A percentile compares a stretch with the other conserved stretches of the same genome.
These are phyloP conservation scores for Umbilicus rupestris DNA, from an alignment of 164 flowering plant species.

Conservation along the genomic window DNA sequence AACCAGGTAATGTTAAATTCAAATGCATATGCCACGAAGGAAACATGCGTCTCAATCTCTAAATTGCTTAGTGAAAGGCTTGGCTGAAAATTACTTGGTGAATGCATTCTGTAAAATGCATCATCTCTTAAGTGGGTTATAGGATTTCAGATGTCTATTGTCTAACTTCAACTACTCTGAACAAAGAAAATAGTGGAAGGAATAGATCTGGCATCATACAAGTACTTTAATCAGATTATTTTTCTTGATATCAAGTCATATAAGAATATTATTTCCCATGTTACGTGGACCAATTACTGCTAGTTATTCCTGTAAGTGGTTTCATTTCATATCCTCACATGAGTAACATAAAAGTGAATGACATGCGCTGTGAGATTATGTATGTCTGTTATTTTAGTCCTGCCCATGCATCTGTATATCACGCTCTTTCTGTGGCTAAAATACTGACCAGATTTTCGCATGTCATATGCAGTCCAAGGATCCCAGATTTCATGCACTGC, in stretches of 20 bases:
- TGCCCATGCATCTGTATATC: background rate
- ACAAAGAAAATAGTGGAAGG: background rate
- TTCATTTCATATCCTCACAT: background rate
- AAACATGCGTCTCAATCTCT: background rate
- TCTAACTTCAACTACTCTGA: background rate
- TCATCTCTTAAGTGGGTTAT: no score
- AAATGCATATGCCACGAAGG: background rate
- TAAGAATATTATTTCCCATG: no score
- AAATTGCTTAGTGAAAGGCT: background rate
- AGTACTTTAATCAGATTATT: background rate
- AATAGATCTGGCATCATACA: background rate
- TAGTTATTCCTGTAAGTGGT: background rate
- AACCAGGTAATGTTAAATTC: slow-evolving; percentile 52
- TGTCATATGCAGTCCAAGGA: slow-evolving; percentile 78
- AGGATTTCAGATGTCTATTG: no score
- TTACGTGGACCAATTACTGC: background rate
- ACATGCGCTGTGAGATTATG: background rate
- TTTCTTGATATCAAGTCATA: background rate
- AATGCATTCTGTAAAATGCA: no score
- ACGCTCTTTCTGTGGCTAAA: background rate
- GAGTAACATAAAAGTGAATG: background rate
- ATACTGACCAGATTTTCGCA: background rate
- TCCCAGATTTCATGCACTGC: slow-evolving; percentile 98
- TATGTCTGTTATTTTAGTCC: background rate
- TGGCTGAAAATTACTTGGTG: background rate